These are phyloP conservation scores for Polygonum aviculare DNA, from an alignment of 148 eudicot species.

Conservation along the genomic window DNA sequence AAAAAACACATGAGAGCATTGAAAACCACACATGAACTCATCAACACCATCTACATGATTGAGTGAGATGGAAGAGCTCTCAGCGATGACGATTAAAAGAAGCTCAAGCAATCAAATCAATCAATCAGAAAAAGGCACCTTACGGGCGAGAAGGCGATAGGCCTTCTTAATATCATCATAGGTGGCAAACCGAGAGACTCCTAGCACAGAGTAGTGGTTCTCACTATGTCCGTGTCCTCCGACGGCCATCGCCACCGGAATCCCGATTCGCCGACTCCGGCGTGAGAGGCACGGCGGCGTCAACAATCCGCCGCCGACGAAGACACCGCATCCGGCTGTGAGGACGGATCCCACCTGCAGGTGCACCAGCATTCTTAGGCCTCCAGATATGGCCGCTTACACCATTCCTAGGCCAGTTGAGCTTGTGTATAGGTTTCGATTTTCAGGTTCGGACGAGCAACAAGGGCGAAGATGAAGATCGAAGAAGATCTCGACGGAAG, in stretches of 20 bases:
- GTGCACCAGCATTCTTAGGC: conserved; percentile 6
- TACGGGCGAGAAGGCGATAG: conserved; percentile 78
- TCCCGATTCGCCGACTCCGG: neutral
- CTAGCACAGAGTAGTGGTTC: conserved; percentile 61
- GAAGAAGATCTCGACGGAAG: neutral
- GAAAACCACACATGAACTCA: neutral
- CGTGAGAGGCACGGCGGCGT: conserved; percentile 7
- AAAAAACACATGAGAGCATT: neutral
- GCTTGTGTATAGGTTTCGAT: neutral
- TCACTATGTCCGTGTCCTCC: conserved; percentile 23
- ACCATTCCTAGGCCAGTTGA: neutral
- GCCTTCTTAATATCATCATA: conserved; percentile 62
- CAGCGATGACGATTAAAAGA: neutral
- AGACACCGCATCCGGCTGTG: neutral
- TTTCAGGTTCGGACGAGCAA: neutral
- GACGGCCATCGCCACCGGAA: conserved; percentile 23
- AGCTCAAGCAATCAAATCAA: neutral
- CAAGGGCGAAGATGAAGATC: neutral
- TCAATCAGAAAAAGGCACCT: conserved; percentile 27
- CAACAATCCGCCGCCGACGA: neutral
- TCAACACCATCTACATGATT: neutral
- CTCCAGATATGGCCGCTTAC: neutral
- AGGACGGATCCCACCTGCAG: neutral
- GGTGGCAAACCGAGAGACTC: conserved; percentile 55
- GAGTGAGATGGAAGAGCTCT: neutral